These are phyloP conservation scores for Starmerella stellata DNA, from an alignment of 805 yeast genomes.

Conservation along the genomic window DNA sequence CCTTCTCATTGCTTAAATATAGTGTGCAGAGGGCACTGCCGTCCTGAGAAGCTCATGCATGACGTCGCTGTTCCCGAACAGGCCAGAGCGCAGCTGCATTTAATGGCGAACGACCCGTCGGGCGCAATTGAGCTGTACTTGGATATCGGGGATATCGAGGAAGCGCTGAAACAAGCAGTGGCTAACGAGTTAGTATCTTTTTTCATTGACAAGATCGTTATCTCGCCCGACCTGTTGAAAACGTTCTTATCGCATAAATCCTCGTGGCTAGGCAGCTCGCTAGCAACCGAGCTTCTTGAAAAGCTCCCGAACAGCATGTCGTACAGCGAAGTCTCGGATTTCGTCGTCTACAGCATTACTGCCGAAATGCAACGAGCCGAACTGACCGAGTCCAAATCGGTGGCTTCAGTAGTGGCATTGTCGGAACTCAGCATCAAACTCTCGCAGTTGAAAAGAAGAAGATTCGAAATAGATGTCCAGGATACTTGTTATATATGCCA, in stretches of 20 bases:
- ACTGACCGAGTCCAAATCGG: neutral
- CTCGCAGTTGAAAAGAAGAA: constrained; percentile 1
- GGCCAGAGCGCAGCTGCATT: constrained; percentile 40
- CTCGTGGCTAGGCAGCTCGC: neutral
- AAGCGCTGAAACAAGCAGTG: constrained; percentile 47
- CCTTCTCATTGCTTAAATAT: neutral
- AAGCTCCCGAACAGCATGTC: neutral
- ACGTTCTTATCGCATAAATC: constrained; percentile 3
- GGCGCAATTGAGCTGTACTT: constrained; percentile 45
- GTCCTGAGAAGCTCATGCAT: constrained; percentile 1
- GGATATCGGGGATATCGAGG: constrained; percentile 35
- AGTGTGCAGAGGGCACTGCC: neutral
- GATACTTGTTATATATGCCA: constrained; percentile 14
- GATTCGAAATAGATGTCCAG: constrained; percentile 2
- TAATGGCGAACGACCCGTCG: constrained; percentile 40
- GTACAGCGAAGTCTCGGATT: neutral
- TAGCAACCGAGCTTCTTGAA: neutral
- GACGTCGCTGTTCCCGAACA: constrained; percentile 2
- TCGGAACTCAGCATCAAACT: constrained; percentile 9
- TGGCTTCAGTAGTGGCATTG: constrained; percentile 4
- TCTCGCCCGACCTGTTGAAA: neutral
- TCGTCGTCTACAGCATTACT: neutral
- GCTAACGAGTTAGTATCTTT: constrained; percentile 19
- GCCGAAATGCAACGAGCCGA: neutral
- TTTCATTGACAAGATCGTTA: constrained; percentile 7